Conservation (phyloP, 2,329 filamentous ascomycete genomes). For the Stagonosporopsis tanaceti region DNA sequence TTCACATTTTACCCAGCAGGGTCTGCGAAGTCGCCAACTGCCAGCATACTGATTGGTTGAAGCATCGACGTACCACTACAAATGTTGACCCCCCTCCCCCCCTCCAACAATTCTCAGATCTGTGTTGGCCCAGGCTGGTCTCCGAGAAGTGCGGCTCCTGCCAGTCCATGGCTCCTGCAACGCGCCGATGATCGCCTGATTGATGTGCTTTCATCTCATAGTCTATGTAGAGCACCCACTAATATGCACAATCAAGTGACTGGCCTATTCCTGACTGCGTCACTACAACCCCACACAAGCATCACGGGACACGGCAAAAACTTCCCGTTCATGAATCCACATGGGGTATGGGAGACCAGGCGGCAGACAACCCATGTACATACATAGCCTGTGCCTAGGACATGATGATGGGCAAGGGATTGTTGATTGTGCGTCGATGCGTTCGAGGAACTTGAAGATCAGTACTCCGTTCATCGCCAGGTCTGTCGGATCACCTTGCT, state of each 20-base stretch:
- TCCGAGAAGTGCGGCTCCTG: conserved; percentile 1
- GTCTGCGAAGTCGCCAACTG: background rate
- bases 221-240: conserved; percentile 9
- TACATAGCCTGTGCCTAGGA: background rate
- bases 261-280: background rate
- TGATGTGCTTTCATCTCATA: background rate
- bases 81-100: too few relatives aligned
- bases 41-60: background rate
- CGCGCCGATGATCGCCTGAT: background rate
- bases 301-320: conserved; percentile 3
- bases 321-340: background rate
- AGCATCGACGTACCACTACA: background rate
- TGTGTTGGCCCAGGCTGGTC: background rate
- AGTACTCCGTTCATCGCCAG: background rate
- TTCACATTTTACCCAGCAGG: background rate
- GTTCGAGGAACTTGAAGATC: background rate
- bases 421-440: background rate
- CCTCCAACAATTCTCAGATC: background rate
- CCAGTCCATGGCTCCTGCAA: background rate
- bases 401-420: background rate
- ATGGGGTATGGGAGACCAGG: conserved; percentile 1
- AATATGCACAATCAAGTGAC: conserved; percentile 2
- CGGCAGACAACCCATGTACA: background rate
- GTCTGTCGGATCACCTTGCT: background rate
- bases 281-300: background rate